Evolutionary conservation across 352 stramenopile species (phyloP), one percentile per base, ranked within the genome.

Genomic region (Phytophthora colocasiae): DNA sequence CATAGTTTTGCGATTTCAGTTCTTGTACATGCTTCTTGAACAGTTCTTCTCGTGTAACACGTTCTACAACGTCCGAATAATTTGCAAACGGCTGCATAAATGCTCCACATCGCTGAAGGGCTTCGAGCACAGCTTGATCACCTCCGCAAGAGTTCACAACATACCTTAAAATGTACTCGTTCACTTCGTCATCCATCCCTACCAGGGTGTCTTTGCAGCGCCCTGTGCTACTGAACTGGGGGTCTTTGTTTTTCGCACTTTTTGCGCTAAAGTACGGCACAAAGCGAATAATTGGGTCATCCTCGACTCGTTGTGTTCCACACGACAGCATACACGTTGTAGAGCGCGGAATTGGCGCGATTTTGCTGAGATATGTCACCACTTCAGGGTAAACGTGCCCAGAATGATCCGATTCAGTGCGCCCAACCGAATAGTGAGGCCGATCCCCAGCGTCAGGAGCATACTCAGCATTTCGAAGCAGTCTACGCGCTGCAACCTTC

Each of bases 211-310:
- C 71, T 34, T 83, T 80, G 15, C 60, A 66, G 17, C 41, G 56
- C 8, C 75, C 82, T 15, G 77, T 75, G 32, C 58, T 71, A 15
- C 74, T 60, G 27, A 90, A 77, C 26, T 80, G 69, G 15, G 66
- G 67, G 0, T 24, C 50, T 41, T 76, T 67, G 11, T 48, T 31
- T 48, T 74, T 80, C 10, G 61, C 57, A 4, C 53, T 70, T 24
- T 67, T 78, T 36, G 61, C 46, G 9, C 67, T 73, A 47, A 91
- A 90, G 27, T 80, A 78, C 43, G 83, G 83, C 36, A 90, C 81
- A 54, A 89, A 90, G 22, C 86, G 86, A 63, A 94, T 90, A 72
- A 94, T 92, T 38, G 86, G 86, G 50, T 94, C 86, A 58, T 94
- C 86, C 26, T 91, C 77, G 14, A 92, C 77, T 14, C 74, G 77